Evolutionary conservation across 352 stramenopile species (phyloP).

Genomic region (Phytophthora vignae): DNA sequence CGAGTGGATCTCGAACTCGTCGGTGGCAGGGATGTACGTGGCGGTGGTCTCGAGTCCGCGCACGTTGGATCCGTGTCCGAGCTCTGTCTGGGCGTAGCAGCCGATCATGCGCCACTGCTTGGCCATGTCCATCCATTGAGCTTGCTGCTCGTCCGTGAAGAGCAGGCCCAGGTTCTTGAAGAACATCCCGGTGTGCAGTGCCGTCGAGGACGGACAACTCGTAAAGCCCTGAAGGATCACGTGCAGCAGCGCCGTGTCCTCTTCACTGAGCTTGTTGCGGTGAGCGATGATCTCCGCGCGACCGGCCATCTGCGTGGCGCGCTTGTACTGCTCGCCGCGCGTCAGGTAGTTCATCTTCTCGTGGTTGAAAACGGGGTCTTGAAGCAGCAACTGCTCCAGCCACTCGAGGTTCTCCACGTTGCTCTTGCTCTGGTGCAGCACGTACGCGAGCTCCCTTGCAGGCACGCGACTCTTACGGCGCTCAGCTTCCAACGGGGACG

Average conservation of each 20-base stretch:
- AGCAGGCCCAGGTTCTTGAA: constrained; percentile 68
- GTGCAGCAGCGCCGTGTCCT: constrained; percentile 61
- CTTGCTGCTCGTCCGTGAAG: constrained; percentile 73
- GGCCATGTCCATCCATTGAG: constrained; percentile 71
- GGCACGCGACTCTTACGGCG: constrained; percentile 54
- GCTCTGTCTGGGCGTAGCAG: constrained; percentile 91
- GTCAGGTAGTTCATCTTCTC: constrained; percentile 73
- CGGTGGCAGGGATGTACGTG: constrained; percentile 88
- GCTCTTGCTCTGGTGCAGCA: constrained; percentile 62
- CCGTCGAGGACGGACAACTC: constrained; percentile 58
- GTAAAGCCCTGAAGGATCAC: constrained; percentile 59
- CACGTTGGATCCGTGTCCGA: constrained; percentile 92
- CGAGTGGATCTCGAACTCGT: constrained; percentile 96
- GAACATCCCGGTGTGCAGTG: constrained; percentile 74
- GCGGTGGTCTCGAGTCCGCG: constrained; percentile 95
- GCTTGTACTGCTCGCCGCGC: constrained; percentile 65
- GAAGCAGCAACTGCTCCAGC: constrained; percentile 59
- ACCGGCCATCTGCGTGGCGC: constrained; percentile 59
- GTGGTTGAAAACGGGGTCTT: constrained; percentile 40
- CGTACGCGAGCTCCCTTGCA: constrained; percentile 65
- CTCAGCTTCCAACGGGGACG: constrained; percentile 41
- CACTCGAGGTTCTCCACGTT: constrained; percentile 67
- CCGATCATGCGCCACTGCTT: constrained; percentile 80
- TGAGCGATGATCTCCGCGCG: constrained; percentile 62
- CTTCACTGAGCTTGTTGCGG: constrained; percentile 56